Evolutionary conservation across 2,329 filamentous ascomycete genomes (phyloP), one percentile per base, ranked within the genome.

Genomic region (Penicillium sp.): DNA sequence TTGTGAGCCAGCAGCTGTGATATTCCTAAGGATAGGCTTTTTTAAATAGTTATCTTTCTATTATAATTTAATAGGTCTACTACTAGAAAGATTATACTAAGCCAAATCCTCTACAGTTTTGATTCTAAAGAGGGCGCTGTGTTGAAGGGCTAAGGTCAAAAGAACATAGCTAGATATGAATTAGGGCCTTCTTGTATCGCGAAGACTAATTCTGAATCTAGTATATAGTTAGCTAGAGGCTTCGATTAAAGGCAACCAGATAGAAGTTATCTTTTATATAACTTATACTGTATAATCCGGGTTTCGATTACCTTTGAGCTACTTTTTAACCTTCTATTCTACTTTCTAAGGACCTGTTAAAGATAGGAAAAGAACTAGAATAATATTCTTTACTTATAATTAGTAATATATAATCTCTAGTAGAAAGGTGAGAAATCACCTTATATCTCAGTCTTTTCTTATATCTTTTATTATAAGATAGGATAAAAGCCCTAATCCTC

Each of bases 31-130:
- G 23, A 61, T 24, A 29, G 56, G 56, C 48, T 59, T 57, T 21
- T 61, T 28, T 11, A 59, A 46, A 55, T 55, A 61, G 18, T 59
- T 45, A 10, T 59, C 50, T 21, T 61, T 61, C 59, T n/a, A 61
- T n/a, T 48, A 52, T 45, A 61, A 45, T 40, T 13, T 2, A 18
- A 61, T 57, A 2, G 39, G 48, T 13, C 34, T 29, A 49, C 53
- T 26, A 33, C 16, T 43, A 36, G 33, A 61, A 56, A 61, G 53
- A 19, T 59, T 36, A 23, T 44, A 61, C 18, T 55, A 7, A 7
- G 56, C 49, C 7, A 61, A 42, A 43, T 59, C 56, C 21, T 59
- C 56, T 23, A 52, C 54, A 2, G 31, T 55, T 16, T 51, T 19
- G 8, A 61, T 55, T 5, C 54, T 23, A 54, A 57, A 61, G 11